phyloP scores from a whole-genome alignment of 140 eudicot species.

The Oenanthe javanica region DNA sequence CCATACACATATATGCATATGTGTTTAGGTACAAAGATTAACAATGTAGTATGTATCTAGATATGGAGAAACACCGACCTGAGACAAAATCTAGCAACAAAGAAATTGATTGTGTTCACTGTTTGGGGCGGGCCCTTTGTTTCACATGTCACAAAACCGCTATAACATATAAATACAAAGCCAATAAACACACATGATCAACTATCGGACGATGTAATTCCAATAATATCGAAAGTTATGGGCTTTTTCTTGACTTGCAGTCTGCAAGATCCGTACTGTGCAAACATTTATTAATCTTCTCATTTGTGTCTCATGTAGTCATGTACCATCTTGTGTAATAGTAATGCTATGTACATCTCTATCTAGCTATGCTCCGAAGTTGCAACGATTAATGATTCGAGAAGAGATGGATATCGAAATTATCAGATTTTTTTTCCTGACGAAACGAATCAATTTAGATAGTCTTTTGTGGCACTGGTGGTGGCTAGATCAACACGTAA shows the following conservation, averaged over 20 bases:
- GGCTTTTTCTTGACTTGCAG: slow-evolving; percentile 14
- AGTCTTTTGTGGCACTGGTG: no score
- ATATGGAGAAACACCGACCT: neutral
- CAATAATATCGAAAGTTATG: slow-evolving; percentile 9
- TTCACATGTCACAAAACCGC: slow-evolving; percentile 15
- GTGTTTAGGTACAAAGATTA: neutral
- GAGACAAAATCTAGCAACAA: neutral
- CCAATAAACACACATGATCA: neutral
- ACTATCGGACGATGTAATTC: slow-evolving; percentile 5
- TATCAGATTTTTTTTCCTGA: no score
- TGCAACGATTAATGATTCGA: no score
- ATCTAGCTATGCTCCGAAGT: no score
- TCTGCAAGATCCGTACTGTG: neutral
- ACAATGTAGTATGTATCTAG: neutral
- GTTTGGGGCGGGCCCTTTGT: neutral
- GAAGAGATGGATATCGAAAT: no score
- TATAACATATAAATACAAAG: neutral
- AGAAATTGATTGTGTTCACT: neutral
- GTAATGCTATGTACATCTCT: no score
- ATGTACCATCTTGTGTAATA: neutral
- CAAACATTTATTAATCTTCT: neutral
- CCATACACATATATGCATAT: neutral
- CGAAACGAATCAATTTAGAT: no score
- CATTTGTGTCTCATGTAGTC: neutral
- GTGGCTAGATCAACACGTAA: no score